Base-by-base conservation (phyloP, 306 rosid genomes). In the Pueraria montana region DNA sequence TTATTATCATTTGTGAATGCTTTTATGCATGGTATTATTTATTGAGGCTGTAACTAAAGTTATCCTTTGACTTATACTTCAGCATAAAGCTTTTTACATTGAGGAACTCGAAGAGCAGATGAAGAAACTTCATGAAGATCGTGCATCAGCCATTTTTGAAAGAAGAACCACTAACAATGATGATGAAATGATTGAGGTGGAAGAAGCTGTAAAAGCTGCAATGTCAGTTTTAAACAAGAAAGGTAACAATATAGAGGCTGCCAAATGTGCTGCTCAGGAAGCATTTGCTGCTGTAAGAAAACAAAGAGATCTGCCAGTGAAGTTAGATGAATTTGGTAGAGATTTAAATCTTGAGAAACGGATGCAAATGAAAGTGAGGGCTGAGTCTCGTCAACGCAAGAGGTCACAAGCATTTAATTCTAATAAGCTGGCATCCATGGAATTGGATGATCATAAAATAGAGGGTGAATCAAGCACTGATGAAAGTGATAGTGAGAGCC, bases 391-490 rank as follows among this genome's bases (percentile, higher is more conserved):
- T 23, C 91, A 85, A 53, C 90, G 84, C 77, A 88, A 84, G 78
- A 90, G 82, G 84, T 78, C 88, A 49, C 76, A 34, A 63, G 76
- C 86, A 67, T 82, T 88, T 50, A 89, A 87, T 77, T 86, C 90
- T 30, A 91, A 84, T 76, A 91, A 90, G 80, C 65, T 79, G 50
- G 58, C 86, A 52, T 73, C 85, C 79, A 87, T 91, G 92, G 98
- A 92, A 21, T 78, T 93, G 71, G 94, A 93, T 80, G 50, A 83
- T 90, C 89, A 53, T 74, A 91, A 85, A 82, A 80, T 93, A 82
- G 98, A 95, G 87, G 99, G 99, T 58, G 99, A 95, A 82, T 91
- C 96, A 23, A 95, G 98, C 91, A 92, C 98, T 1, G 99, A 95
- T 77, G 99, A 95, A 91, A 95, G 99, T 89, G 99, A 92, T 76